phyloP scores from a whole-genome alignment of 768 basidiomycete genomes.

The Chalciporus sphaerocephalus region DNA sequence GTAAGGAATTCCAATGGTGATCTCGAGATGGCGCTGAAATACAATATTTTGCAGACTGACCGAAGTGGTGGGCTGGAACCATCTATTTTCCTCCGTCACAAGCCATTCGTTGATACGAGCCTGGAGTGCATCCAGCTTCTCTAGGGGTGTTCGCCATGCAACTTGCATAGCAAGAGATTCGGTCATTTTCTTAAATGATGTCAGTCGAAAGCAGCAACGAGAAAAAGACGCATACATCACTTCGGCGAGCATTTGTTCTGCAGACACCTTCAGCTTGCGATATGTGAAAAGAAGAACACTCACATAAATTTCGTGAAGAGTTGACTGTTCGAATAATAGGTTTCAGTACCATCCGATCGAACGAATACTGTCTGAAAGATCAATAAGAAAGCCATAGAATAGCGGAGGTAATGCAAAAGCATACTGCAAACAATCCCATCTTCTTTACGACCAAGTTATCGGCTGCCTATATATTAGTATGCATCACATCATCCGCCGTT shows the following conservation, averaged over 20 bases:
- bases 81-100: slow-evolving; percentile 71
- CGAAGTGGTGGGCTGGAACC: slow-evolving; percentile 67
- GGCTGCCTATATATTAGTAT: slow-evolving; percentile 33
- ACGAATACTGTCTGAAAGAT: slow-evolving; percentile 56
- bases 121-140: slow-evolving; percentile 68
- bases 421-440: slow-evolving; percentile 72
- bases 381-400: background rate
- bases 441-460: slow-evolving; percentile 75
- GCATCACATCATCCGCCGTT: background rate
- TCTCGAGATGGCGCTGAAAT: slow-evolving; percentile 60
- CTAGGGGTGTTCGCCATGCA: slow-evolving; percentile 69
- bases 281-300: slow-evolving; percentile 18
- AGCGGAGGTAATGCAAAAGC: slow-evolving; percentile 9
- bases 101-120: slow-evolving; percentile 70
- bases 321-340: slow-evolving; percentile 79
- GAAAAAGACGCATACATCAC: slow-evolving; percentile 43
- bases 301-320: slow-evolving; percentile 74
- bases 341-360: slow-evolving; percentile 70
- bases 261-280: background rate
- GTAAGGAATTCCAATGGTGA: slow-evolving; percentile 62
- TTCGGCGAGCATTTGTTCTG: slow-evolving; percentile 70
- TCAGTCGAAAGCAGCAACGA: slow-evolving; percentile 7
- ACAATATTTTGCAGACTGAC: slow-evolving; percentile 60
- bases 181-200: slow-evolving; percentile 50
- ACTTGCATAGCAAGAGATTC: slow-evolving; percentile 68